phyloP scores from a whole-genome alignment of 805 yeast species.

The Candida maesae region DNA sequence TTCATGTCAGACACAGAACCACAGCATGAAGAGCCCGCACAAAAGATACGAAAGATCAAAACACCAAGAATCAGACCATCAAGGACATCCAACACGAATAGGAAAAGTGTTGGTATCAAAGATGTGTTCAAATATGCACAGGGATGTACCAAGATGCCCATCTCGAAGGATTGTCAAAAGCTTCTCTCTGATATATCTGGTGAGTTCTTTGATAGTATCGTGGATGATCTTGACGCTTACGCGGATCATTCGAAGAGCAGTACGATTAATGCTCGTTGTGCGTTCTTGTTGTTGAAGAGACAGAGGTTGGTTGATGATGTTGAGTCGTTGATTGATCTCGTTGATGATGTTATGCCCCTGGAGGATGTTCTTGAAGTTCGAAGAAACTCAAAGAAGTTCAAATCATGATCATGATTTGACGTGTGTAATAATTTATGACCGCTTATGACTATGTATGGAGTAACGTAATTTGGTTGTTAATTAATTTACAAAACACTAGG shows the following conservation, averaged over 20 bases:
- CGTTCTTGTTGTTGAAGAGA: conserved; percentile 28
- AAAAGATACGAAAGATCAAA: neutral
- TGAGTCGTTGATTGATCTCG: conserved; percentile 23
- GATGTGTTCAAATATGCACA: conserved; percentile 10
- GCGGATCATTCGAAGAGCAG: conserved; percentile 30
- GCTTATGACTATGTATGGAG: no score
- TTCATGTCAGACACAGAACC: conserved; percentile 3
- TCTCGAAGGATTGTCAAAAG: conserved; percentile 21
- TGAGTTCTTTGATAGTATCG: conserved; percentile 27
- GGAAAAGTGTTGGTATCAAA: no score
- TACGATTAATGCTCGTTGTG: conserved; percentile 26
- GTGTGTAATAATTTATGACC: no score
- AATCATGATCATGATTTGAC: neutral
- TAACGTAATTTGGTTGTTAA: no score
- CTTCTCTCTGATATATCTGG: conserved; percentile 26
- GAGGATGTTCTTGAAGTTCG: conserved; percentile 27
- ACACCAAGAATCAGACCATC: conserved; percentile 3
- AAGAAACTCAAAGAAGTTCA: conserved; percentile 9
- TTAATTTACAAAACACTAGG: no score
- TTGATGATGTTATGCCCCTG: conserved; percentile 28
- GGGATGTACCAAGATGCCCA: conserved; percentile 9
- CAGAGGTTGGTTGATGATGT: conserved; percentile 25
- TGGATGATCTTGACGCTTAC: conserved; percentile 30
- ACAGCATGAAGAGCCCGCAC: neutral
- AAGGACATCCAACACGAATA: no score